Conservation (phyloP, 306 rosid genomes). For the Quercus robur region DNA sequence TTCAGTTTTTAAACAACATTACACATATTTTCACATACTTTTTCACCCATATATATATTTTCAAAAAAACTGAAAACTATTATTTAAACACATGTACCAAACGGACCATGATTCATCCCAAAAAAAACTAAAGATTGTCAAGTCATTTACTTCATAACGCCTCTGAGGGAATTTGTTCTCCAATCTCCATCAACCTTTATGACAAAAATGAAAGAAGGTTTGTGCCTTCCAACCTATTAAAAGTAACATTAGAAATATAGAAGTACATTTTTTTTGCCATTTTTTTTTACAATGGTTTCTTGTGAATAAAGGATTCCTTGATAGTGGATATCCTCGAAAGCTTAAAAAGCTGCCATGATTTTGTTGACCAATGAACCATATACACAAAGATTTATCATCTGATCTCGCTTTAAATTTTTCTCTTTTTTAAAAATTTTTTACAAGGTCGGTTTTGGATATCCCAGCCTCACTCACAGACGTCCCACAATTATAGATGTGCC, state of each 20-base stretch:
- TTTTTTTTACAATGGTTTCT: constrained; percentile 12
- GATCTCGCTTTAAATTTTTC: not conserved
- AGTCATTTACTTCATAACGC: not conserved
- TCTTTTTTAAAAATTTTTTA: not conserved
- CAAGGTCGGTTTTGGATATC: constrained; percentile 49
- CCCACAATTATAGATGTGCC: constrained; percentile 15
- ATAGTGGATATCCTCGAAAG: constrained; percentile 39
- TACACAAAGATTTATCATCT: not conserved
- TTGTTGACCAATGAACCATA: constrained; percentile 19
- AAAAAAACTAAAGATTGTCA: not conserved
- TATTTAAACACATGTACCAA: too few species aligned
- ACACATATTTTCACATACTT: too few species aligned
- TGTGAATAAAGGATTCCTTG: constrained; percentile 42
- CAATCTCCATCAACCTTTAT: constrained; percentile 11
- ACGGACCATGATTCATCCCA: too few species aligned
- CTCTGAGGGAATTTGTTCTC: constrained; percentile 12
- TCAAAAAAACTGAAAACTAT: too few species aligned
- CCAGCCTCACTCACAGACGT: not conserved
- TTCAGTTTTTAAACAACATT: too few species aligned
- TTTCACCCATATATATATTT: too few species aligned
- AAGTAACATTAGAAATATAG: not conserved
- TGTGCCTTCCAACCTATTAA: constrained; percentile 12
- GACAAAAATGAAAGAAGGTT: constrained; percentile 4
- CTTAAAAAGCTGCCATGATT: constrained; percentile 31
- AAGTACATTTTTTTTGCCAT: not conserved